Percentiles rank a stretch among this genome's conserved stretches.
These are phyloP conservation scores for Hypoxylon subgilvum DNA, from an alignment of 495 filamentous ascomycete genomes.

Conservation along the genomic window DNA sequence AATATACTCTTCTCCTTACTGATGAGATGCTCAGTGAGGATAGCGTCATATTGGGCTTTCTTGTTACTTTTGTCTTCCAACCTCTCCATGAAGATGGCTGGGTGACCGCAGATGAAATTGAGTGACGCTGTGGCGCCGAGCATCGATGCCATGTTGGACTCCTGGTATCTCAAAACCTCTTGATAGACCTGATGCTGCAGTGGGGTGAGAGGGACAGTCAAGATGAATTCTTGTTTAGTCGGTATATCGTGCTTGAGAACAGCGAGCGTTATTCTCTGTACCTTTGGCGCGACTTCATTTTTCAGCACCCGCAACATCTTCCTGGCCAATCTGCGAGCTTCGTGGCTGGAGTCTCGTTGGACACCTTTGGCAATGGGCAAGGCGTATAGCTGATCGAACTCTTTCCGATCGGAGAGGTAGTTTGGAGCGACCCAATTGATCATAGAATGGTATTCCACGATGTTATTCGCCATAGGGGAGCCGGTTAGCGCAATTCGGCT, in stretches of 20 bases:
- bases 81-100: slow-evolving; percentile 65
- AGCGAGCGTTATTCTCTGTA: slow-evolving; percentile 73
- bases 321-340: slow-evolving; percentile 62
- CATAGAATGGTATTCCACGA: slow-evolving; percentile 82
- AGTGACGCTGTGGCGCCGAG: slow-evolving; percentile 60
- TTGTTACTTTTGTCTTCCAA: slow-evolving; percentile 48
- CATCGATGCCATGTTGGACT: slow-evolving; percentile 45
- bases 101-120: slow-evolving; percentile 77
- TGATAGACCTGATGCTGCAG: slow-evolving; percentile 71
- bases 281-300: slow-evolving; percentile 74
- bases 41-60: not conserved
- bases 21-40: slow-evolving; percentile 43
- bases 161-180: slow-evolving; percentile 56
- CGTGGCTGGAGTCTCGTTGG: slow-evolving; percentile 62
- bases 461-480: slow-evolving; percentile 82
- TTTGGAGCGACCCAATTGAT: slow-evolving; percentile 86
- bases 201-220: slow-evolving; percentile 70
- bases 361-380: slow-evolving; percentile 77
- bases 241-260: slow-evolving; percentile 70
- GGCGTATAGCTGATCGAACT: slow-evolving; percentile 73
- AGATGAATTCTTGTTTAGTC: slow-evolving; percentile 78
- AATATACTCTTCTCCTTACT: slow-evolving; percentile 40
- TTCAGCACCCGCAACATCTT: slow-evolving; percentile 75
- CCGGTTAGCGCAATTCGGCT: slow-evolving; percentile 87
- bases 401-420: slow-evolving; percentile 68